Percentiles rank a stretch among this genome's conserved stretches.
Evolutionary conservation across 495 filamentous ascomycete genomes (phyloP).

Genomic region (Xylaria sp.): DNA sequence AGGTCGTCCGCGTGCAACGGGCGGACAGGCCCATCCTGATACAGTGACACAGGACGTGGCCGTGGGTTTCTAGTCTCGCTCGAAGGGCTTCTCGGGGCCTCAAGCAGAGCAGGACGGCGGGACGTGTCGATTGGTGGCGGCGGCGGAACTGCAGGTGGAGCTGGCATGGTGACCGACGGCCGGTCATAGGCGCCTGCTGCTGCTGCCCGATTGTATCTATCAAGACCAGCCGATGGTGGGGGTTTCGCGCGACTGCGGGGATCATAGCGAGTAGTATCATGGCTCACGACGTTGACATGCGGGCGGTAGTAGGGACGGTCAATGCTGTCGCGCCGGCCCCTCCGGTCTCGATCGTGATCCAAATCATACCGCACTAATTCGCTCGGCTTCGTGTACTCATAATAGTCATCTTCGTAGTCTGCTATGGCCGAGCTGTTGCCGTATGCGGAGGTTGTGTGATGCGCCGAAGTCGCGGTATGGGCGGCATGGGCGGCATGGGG

Average conservation of each 20-base stretch:
- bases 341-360: slow-evolving; percentile 54
- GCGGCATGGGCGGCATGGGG: slow-evolving; percentile 11
- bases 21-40: slow-evolving; percentile 49
- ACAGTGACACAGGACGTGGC: slow-evolving; percentile 54
- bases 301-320: slow-evolving; percentile 65
- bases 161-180: slow-evolving; percentile 51
- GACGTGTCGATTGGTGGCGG: slow-evolving; percentile 42
- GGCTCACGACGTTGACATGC: slow-evolving; percentile 65
- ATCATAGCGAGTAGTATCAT: slow-evolving; percentile 61
- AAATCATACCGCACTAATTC: slow-evolving; percentile 73
- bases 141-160: slow-evolving; percentile 45
- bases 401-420: slow-evolving; percentile 68
- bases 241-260: slow-evolving; percentile 61
- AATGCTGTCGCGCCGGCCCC: slow-evolving; percentile 57
- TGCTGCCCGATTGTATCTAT: slow-evolving; percentile 56
- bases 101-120: slow-evolving; percentile 40
- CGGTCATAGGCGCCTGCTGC: slow-evolving; percentile 53
- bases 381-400: slow-evolving; percentile 74
- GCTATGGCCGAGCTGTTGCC: slow-evolving; percentile 49
- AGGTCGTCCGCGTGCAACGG: slow-evolving; percentile 51
- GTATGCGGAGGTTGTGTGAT: slow-evolving; percentile 40
- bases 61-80: slow-evolving; percentile 41
- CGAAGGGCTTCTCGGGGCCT: slow-evolving; percentile 42
- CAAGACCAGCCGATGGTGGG: slow-evolving; percentile 67
- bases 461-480: slow-evolving; percentile 28